Conservation (phyloP, 2,329 filamentous ascomycete species). For the Aspergillaceae sp. region DNA sequence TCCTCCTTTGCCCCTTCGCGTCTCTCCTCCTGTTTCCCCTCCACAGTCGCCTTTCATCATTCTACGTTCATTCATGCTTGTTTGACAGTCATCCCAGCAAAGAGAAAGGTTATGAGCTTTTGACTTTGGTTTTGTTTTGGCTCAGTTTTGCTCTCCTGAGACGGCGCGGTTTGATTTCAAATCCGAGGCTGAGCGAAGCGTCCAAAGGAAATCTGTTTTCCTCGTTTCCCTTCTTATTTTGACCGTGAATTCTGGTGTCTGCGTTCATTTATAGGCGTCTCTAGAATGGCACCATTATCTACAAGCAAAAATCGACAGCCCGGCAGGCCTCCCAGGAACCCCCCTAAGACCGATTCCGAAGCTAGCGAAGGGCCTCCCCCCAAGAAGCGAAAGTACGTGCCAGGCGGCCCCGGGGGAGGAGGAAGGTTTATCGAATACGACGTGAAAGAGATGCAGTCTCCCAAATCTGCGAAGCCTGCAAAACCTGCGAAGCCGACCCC, state of each 20-base stretch:
- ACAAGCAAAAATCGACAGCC: conserved; percentile 17
- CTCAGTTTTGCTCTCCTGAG: conserved; percentile 2
- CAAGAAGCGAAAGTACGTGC: conserved; percentile 70
- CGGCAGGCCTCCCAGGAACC: conserved; percentile 18
- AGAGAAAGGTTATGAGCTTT: conserved; percentile 8
- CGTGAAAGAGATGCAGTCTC: conserved; percentile 45
- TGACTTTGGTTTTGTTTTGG: conserved; percentile 1
- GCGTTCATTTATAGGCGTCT: too few species aligned
- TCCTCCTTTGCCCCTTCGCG: conserved; percentile 8
- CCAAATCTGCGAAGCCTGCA: conserved; percentile 40
- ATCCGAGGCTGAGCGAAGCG: conserved; percentile 6
- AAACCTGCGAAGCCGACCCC: conserved; percentile 30
- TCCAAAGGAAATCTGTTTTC: neutral
- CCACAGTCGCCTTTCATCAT: neutral
- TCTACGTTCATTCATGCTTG: neutral
- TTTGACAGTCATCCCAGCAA: neutral
- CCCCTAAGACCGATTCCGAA: conserved; percentile 25
- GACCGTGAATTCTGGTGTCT: too few species aligned
- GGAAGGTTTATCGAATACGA: conserved; percentile 74
- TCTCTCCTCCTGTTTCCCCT: conserved; percentile 2
- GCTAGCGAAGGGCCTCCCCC: conserved; percentile 50
- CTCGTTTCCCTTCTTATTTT: neutral
- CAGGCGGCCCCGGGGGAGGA: conserved; percentile 77
- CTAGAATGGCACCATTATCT: conserved; percentile 25
- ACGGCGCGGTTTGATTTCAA: conserved; percentile 6